Evolutionary conservation across 768 basidiomycete species (phyloP).

Genomic region (Cantharellus anzutake): DNA sequence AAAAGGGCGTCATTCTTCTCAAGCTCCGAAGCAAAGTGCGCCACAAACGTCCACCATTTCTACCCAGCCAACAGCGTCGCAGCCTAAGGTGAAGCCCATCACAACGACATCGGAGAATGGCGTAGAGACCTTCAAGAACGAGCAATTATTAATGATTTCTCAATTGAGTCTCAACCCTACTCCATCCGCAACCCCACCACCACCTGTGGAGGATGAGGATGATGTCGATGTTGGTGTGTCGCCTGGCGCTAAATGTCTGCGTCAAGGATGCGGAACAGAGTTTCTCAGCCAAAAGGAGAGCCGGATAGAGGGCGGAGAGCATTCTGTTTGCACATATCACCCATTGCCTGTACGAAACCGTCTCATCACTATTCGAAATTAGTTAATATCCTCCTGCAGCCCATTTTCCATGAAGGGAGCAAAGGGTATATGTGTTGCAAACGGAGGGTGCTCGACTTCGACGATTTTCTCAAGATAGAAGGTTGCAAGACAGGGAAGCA

Average conservation of each 20-base stretch:
- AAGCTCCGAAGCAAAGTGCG: conserved; percentile 24
- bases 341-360: conserved; percentile 46
- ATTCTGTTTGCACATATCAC: conserved; percentile 67
- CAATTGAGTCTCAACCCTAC: not conserved
- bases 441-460: conserved; percentile 86
- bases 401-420: conserved; percentile 92
- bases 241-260: conserved; percentile 52
- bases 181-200: conserved; percentile 7
- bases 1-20: conserved; percentile 34
- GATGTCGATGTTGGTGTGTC: conserved; percentile 38
- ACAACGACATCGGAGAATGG: conserved; percentile 24
- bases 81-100: conserved; percentile 14
- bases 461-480: conserved; percentile 84
- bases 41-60: conserved; percentile 14
- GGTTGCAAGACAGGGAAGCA: conserved; percentile 87
- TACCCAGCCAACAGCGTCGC: conserved; percentile 4
- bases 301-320: conserved; percentile 46
- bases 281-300: conserved; percentile 60
- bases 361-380: not conserved
- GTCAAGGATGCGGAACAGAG: conserved; percentile 47
- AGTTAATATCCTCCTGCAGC: conserved; percentile 25
- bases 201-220: conserved; percentile 57
- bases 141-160: conserved; percentile 10
- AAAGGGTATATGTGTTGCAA: conserved; percentile 98
- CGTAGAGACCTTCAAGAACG: conserved; percentile 37